These are phyloP conservation scores for Groenewaldozyma tartarivorans DNA, from an alignment of 805 yeast species.

Conservation along the genomic window DNA sequence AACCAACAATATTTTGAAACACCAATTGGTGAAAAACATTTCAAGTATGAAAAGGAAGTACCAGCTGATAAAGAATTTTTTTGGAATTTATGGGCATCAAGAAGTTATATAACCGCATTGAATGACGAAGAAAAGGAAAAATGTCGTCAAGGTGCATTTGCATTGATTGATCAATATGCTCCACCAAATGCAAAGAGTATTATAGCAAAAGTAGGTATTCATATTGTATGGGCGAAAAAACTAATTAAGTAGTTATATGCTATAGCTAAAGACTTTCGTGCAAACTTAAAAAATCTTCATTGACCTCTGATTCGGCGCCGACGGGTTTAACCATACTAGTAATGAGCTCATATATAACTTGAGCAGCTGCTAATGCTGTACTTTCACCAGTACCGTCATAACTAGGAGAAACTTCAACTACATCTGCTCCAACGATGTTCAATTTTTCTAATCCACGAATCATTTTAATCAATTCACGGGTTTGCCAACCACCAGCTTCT, in stretches of 20 bases:
- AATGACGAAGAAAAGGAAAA: conserved; percentile 29
- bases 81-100: conserved; percentile 43
- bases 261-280: no score
- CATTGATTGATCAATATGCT: conserved; percentile 17
- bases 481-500: conserved; percentile 63
- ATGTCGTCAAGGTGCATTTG: conserved; percentile 28
- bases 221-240: conserved; percentile 19
- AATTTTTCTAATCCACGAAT: conserved; percentile 52
- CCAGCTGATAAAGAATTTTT: conserved; percentile 27
- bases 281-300: no score
- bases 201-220: conserved; percentile 17
- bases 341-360: conserved; percentile 49
- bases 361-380: conserved; percentile 52
- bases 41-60: conserved; percentile 20
- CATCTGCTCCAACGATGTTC: conserved; percentile 61
- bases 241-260: no score
- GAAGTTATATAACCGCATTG: conserved; percentile 44
- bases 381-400: conserved; percentile 45
- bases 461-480: conserved; percentile 51
- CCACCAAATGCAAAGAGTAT: conserved; percentile 5
- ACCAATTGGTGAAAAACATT: conserved; percentile 25
- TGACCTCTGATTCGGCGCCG: no score
- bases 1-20: conserved; percentile 28
- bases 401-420: conserved; percentile 66
- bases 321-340: conserved; percentile 75